phyloP scores from a whole-genome alignment of 2,329 filamentous ascomycete species.

The Xylariaceae sp. region DNA sequence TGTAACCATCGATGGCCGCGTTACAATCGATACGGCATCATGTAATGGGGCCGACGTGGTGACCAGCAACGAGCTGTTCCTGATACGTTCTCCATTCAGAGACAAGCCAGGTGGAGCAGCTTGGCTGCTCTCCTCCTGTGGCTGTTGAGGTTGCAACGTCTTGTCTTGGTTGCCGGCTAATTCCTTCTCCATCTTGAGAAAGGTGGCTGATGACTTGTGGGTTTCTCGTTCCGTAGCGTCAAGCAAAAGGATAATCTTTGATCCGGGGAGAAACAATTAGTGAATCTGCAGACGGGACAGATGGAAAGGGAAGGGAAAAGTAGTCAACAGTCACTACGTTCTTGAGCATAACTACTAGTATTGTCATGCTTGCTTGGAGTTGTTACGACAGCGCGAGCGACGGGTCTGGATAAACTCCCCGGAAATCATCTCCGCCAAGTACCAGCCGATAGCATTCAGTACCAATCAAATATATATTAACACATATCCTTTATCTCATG shows the following conservation, averaged over 20 bases:
- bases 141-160: conserved; percentile 6
- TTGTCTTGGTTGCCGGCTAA: conserved; percentile 14
- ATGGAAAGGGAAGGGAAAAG: conserved; percentile 7
- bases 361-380: conserved; percentile 7
- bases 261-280: conserved; percentile 8
- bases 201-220: conserved; percentile 1
- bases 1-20: conserved; percentile 25
- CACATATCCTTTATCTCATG: conserved; percentile 11
- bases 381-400: neutral
- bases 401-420: conserved; percentile 37
- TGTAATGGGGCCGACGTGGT: conserved; percentile 1
- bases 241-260: neutral
- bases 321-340: neutral
- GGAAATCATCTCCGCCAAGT: conserved; percentile 38
- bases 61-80: neutral
- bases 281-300: neutral
- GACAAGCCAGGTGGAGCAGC: neutral
- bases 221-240: neutral
- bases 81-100: neutral
- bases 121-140: conserved; percentile 8
- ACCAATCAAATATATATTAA: conserved; percentile 35
- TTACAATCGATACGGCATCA: conserved; percentile 22
- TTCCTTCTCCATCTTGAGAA: conserved; percentile 11
- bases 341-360: conserved; percentile 21
- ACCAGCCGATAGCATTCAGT: conserved; percentile 30